phyloP scores from a whole-genome alignment of 2,329 filamentous ascomycete genomes.

The Sphaceloma murrayae region DNA sequence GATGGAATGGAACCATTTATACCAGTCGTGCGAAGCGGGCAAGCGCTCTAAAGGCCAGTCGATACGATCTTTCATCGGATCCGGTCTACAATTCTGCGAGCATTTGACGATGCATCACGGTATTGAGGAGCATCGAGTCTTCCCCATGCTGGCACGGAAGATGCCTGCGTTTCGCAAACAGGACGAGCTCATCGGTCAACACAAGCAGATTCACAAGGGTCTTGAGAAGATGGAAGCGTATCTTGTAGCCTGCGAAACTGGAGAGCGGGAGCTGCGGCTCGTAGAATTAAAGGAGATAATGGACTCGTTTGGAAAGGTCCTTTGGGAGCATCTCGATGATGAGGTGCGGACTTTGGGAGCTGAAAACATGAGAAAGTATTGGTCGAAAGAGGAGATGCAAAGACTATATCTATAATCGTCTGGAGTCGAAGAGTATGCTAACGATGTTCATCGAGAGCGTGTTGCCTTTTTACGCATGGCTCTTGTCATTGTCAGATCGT shows the following conservation, averaged over 20 bases:
- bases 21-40: constrained; percentile 51
- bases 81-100: constrained; percentile 59
- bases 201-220: constrained; percentile 65
- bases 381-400: constrained; percentile 65
- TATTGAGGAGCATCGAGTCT: constrained; percentile 75
- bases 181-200: constrained; percentile 62
- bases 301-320: constrained; percentile 66
- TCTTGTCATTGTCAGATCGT: no score
- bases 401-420: constrained; percentile 52
- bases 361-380: constrained; percentile 81
- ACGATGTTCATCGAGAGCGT: no score
- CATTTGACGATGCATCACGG: constrained; percentile 67
- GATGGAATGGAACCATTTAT: constrained; percentile 60
- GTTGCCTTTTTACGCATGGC: no score
- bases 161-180: constrained; percentile 67
- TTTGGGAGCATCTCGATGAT: constrained; percentile 76
- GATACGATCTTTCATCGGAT: constrained; percentile 57
- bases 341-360: constrained; percentile 71
- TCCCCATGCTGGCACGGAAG: constrained; percentile 63
- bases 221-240: constrained; percentile 29
- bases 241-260: constrained; percentile 33
- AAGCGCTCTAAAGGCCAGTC: constrained; percentile 56
- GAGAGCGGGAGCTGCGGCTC: constrained; percentile 51
- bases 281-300: constrained; percentile 58
- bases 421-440: no score